A percentile compares a stretch with the other conserved stretches of the same genome.
Conservation (phyloP, 331 rosid species). For the Malus hybrid region DNA sequence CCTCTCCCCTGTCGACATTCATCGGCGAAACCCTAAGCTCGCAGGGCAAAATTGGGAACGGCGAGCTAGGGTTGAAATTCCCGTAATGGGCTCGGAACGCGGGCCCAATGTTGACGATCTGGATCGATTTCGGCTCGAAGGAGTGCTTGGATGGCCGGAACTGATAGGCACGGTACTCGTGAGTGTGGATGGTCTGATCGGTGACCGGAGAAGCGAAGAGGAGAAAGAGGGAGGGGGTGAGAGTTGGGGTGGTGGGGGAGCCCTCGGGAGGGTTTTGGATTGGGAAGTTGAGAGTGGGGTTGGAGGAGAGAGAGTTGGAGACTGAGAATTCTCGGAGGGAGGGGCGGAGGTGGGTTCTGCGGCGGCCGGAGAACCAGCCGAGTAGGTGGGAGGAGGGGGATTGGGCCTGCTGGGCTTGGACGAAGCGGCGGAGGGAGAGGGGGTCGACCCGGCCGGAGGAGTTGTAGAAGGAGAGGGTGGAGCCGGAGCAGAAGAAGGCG, state of each 20-base stretch:
- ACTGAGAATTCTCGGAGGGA: constrained; percentile 69
- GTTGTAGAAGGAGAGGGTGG: constrained; percentile 44
- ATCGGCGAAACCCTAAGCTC: constrained; percentile 40
- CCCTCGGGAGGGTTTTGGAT: constrained; percentile 17
- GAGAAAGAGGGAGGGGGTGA: constrained; percentile 59
- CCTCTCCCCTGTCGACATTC: constrained; percentile 40
- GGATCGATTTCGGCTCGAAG: constrained; percentile 50
- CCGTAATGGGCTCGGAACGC: constrained; percentile 78
- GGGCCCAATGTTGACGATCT: constrained; percentile 81
- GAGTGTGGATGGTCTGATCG: constrained; percentile 66
- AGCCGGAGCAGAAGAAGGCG: constrained; percentile 60
- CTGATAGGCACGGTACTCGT: constrained; percentile 88
- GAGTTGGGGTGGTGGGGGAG: background rate
- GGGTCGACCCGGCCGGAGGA: constrained; percentile 45
- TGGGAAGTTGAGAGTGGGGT: constrained; percentile 28
- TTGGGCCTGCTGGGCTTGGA: constrained; percentile 11
- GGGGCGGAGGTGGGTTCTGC: constrained; percentile 60
- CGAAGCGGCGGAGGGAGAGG: constrained; percentile 34
- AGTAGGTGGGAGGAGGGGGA: constrained; percentile 30
- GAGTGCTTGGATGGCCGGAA: constrained; percentile 25
- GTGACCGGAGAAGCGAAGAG: constrained; percentile 56
- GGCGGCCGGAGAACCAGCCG: constrained; percentile 92
- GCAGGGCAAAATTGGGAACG: constrained; percentile 46
- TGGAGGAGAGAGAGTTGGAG: constrained; percentile 45
- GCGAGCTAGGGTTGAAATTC: constrained; percentile 57